Percentiles rank a stretch among this genome's conserved stretches.
phyloP scores from a whole-genome alignment of 2,329 filamentous ascomycete species.

The Aspergillus candidus region DNA sequence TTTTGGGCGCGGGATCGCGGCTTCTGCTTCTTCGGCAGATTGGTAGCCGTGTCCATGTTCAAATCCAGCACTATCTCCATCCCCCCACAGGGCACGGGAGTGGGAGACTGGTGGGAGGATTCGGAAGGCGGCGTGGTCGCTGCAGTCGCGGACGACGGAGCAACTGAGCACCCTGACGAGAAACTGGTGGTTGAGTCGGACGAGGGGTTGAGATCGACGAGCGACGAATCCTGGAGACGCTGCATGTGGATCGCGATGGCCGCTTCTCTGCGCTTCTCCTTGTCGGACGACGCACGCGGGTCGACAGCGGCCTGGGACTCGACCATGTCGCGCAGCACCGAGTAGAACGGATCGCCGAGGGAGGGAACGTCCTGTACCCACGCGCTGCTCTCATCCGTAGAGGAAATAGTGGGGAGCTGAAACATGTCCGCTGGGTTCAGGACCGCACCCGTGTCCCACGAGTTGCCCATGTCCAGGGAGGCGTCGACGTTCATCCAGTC shows the following conservation, averaged over 20 bases:
- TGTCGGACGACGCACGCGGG: constrained; percentile 27
- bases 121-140: constrained; percentile 14
- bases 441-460: constrained; percentile 14
- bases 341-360: constrained; percentile 10
- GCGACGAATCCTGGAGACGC: constrained; percentile 27
- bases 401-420: constrained; percentile 4
- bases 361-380: constrained; percentile 12
- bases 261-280: constrained; percentile 39
- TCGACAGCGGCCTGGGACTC: constrained; percentile 35
- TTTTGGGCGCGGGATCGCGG: constrained; percentile 38
- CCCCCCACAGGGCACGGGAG: constrained; percentile 17
- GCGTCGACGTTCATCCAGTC: constrained; percentile 20
- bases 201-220: constrained; percentile 21
- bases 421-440: constrained; percentile 11
- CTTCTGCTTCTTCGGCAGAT: constrained; percentile 38
- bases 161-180: constrained; percentile 8
- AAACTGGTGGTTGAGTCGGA: constrained; percentile 25
- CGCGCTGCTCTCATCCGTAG: constrained; percentile 1
- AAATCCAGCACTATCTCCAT: constrained; percentile 38
- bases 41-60: constrained; percentile 39
- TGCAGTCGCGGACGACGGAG: constrained; percentile 18
- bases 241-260: constrained; percentile 38
- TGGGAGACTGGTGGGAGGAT: constrained; percentile 6
- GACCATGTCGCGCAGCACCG: constrained; percentile 26
- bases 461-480: constrained; percentile 13